phyloP scores from a whole-genome alignment of 495 filamentous ascomycete genomes.

The Aspergillus taichungensis region DNA sequence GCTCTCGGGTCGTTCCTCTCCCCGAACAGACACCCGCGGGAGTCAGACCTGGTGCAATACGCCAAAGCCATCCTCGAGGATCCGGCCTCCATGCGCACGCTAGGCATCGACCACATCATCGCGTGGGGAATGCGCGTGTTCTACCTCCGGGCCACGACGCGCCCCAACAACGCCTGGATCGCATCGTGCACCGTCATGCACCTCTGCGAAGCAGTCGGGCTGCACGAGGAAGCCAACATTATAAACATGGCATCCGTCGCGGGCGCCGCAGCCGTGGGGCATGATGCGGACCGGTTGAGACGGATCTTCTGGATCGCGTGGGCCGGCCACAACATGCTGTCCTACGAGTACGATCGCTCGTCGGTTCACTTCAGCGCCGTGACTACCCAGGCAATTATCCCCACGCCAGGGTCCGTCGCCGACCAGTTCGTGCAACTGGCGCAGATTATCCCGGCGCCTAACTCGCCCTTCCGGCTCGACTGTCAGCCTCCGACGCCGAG shows the following conservation, averaged over 20 bases:
- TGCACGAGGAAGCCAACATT: slow-evolving; percentile 24
- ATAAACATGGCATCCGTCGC: slow-evolving; percentile 17
- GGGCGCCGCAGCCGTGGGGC: slow-evolving; percentile 13
- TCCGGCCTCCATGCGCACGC: slow-evolving; percentile 20
- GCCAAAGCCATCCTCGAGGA: slow-evolving; percentile 28
- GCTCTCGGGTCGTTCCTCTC: slow-evolving; percentile 25
- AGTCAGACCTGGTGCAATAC: slow-evolving; percentile 22
- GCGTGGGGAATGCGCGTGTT: slow-evolving; percentile 28
- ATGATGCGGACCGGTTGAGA: slow-evolving; percentile 23
- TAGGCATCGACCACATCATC: slow-evolving; percentile 22
- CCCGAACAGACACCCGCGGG: slow-evolving; percentile 15
- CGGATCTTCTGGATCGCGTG: slow-evolving; percentile 27
- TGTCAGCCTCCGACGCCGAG: slow-evolving; percentile 7
- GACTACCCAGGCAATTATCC: slow-evolving; percentile 16
- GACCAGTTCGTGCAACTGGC: slow-evolving; percentile 22
- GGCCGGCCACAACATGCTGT: slow-evolving; percentile 26
- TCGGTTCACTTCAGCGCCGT: slow-evolving; percentile 17
- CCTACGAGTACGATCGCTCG: slow-evolving; percentile 24
- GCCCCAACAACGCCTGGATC: slow-evolving; percentile 27
- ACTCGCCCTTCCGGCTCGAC: slow-evolving; percentile 19
- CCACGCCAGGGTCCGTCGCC: slow-evolving; percentile 15
- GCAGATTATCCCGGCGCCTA: slow-evolving; percentile 23
- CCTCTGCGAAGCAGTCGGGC: slow-evolving; percentile 19
- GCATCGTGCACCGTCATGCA: slow-evolving; percentile 28
- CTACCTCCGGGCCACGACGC: slow-evolving; percentile 26